Conservation (phyloP, 2,329 filamentous ascomycete species). For the Pseudogymnoascus sp. region DNA sequence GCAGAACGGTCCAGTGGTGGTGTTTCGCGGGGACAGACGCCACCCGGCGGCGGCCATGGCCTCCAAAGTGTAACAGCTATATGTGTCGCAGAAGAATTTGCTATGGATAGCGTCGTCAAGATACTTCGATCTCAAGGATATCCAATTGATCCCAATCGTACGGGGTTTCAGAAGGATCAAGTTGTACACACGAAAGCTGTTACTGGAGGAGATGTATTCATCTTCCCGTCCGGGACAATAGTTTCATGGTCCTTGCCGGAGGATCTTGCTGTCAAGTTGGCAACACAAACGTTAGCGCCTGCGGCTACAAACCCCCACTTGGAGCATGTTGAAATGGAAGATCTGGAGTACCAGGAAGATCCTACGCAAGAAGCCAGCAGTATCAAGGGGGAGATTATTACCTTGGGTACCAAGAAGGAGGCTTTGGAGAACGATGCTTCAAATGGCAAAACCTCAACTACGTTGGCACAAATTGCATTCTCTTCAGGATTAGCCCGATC, state of each 20-base stretch:
- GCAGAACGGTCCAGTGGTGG: conserved; percentile 58
- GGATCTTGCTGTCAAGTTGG: conserved; percentile 61
- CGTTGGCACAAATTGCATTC: conserved; percentile 91
- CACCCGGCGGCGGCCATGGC: conserved; percentile 30
- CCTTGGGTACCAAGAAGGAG: conserved; percentile 68
- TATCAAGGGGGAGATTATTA: conserved; percentile 81
- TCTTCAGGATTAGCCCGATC: conserved; percentile 87
- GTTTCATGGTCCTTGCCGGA: conserved; percentile 86
- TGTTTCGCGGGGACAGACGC: conserved; percentile 19
- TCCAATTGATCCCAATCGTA: conserved; percentile 53
- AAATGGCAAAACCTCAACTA: conserved; percentile 42
- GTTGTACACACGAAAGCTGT: conserved; percentile 56
- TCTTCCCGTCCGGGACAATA: conserved; percentile 90
- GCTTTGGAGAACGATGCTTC: conserved; percentile 23
- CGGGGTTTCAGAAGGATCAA: conserved; percentile 53
- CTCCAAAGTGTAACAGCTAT: conserved; percentile 46
- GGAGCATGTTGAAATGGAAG: conserved; percentile 71
- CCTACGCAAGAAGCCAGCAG: conserved; percentile 62
- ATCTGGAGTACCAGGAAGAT: conserved; percentile 81
- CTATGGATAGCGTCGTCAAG: conserved; percentile 53
- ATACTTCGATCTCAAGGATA: conserved; percentile 54
- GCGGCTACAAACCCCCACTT: conserved; percentile 71
- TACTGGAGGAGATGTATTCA: conserved; percentile 77
- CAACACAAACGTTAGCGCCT: conserved; percentile 63
- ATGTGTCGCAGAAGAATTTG: conserved; percentile 56